Base-by-base conservation (phyloP, 306 rosid species). In the Aeschynomene evenia region DNA sequence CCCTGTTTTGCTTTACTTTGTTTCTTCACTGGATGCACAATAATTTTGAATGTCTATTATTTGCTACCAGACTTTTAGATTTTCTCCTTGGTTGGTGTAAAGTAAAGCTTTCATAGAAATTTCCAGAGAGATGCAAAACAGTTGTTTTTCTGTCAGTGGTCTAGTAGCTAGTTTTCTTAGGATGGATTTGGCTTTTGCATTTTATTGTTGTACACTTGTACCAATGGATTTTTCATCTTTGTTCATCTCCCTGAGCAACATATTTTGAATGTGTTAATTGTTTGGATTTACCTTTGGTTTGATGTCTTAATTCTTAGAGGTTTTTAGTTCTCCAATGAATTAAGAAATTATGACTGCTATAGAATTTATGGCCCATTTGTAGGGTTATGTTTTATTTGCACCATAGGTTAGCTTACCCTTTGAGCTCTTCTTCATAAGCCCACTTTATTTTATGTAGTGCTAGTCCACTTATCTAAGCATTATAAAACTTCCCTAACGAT, bases 31-130 rank as follows among this genome's bases (percentile, higher is more conserved):
- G 13, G 43, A 43, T 63, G 39, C 10, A 20, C 8, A 24, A 43
- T 60, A 49, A 13, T 46, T 67, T 63, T 61, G 55, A 73, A 28
- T 59, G 40, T 59, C n/a, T n/a, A n/a, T n/a, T n/a, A n/a, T n/a
- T n/a, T 46, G 24, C 7, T n/a, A 58, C 18, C 34, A 7, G 40
- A 42, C 52, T 28, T 31, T 65, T 3, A 51, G 39, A 36, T 26
- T n/a, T 71, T 48, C 39, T 22, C 20, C 7, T 20, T n/a, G 21
- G 80, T 16, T 73, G 70, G 66, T 31, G 28, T 52, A 37, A n/a
- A n/a, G n/a, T n/a, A n/a, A 26, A 36, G n/a, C 43, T 68, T 26
- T 3, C 18, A 18, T 37, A 29, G 33, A n/a, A 34, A 22, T 69
- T 56, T 22, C 23, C 9, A 10, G 33, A 36, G 68, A 21, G 48